Evolutionary conservation across 495 filamentous ascomycete species (phyloP).

Genomic region (Penicillium verhagenii): DNA sequence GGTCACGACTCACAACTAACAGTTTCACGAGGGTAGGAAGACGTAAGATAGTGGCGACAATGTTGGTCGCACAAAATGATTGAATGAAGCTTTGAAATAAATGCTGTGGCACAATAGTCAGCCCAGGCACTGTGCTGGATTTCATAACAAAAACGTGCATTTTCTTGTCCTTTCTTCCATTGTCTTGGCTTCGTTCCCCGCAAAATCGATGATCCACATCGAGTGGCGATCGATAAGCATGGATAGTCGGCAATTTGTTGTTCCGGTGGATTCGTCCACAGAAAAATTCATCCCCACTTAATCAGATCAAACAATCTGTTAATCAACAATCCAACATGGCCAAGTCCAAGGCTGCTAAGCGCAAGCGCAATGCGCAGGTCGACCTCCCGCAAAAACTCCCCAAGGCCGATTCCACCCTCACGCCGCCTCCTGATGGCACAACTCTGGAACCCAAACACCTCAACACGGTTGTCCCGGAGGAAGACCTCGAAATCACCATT

Average conservation of each 20-base stretch:
- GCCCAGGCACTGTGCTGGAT: too few species aligned
- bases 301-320: background rate
- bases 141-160: too few species aligned
- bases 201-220: background rate
- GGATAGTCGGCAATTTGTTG: background rate
- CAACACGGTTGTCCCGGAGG: slow-evolving; percentile 31
- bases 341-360: slow-evolving; percentile 39
- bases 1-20: too few species aligned
- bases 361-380: slow-evolving; percentile 37
- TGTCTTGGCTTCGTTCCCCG: background rate
- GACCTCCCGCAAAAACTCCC: slow-evolving; percentile 31
- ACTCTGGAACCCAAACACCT: slow-evolving; percentile 34
- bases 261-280: background rate
- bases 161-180: background rate
- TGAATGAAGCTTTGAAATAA: too few species aligned
- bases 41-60: too few species aligned
- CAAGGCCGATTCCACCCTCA: slow-evolving; percentile 22
- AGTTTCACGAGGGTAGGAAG: too few species aligned
- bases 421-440: slow-evolving; percentile 34
- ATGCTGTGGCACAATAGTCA: too few species aligned
- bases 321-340: slow-evolving; percentile 18
- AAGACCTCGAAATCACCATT: slow-evolving; percentile 39
- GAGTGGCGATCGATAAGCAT: background rate
- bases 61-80: too few species aligned
- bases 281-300: background rate